Conservation (phyloP, 768 basidiomycete species). For the Tephrocybe sp. region DNA sequence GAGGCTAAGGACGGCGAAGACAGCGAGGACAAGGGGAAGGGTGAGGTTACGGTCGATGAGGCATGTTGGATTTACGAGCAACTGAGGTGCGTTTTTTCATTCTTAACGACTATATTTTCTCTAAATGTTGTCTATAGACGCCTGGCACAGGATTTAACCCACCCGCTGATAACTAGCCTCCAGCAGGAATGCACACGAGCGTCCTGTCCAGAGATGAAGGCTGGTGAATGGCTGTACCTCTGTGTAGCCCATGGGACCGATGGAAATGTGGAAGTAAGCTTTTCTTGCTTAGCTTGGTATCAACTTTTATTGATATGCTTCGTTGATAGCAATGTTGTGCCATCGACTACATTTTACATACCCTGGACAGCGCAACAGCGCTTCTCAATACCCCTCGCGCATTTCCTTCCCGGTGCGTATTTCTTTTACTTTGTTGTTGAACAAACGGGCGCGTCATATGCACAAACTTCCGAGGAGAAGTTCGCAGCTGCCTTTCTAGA, state of each 20-base stretch:
- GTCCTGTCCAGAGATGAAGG: constrained; percentile 96
- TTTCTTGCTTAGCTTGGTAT: background rate
- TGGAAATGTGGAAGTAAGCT: constrained; percentile 76
- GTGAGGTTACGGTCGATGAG: constrained; percentile 67
- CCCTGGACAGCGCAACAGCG: constrained; percentile 90
- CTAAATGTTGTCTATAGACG: constrained; percentile 46
- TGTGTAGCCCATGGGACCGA: constrained; percentile 94
- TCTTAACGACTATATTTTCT: background rate
- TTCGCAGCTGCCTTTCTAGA: too few species aligned
- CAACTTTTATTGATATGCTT: background rate
- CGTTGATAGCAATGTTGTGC: constrained; percentile 83
- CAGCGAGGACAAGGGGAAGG: constrained; percentile 34
- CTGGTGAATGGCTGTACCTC: constrained; percentile 96
- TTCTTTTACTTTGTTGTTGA: background rate
- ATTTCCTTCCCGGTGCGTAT: constrained; percentile 82
- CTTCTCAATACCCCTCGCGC: constrained; percentile 86
- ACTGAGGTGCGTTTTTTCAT: constrained; percentile 34
- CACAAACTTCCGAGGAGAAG: too few species aligned
- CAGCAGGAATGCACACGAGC: constrained; percentile 85
- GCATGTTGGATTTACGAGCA: constrained; percentile 81
- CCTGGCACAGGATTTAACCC: constrained; percentile 82
- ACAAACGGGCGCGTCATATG: background rate
- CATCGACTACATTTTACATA: constrained; percentile 94
- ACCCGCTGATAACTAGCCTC: constrained; percentile 80
- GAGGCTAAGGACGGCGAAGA: constrained; percentile 20